Base-by-base conservation (phyloP, 441 rosid genomes). In the Brassica balearica region DNA sequence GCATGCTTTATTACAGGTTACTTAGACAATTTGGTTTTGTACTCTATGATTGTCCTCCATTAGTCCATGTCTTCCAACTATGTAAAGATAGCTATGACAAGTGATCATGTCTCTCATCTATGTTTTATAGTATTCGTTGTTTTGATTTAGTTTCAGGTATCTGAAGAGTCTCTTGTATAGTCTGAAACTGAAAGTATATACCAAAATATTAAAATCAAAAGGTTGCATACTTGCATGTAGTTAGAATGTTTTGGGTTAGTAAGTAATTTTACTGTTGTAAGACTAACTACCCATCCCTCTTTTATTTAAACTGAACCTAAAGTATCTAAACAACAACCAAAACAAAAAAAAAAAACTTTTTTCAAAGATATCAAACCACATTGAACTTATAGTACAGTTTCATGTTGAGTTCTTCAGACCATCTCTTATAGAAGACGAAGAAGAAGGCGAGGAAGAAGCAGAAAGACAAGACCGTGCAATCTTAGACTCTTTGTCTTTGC, bases 401-500 rank as follows among this genome's bases (percentile, higher is more conserved):
- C 36, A 69, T 46, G 79, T 58, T 22, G 68, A 46, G 63, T 76
- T 60, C 15, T 48, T 48, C 34, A 76, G 34, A 10, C 53, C 68
- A 61, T 60, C 73, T 76, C 60, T 43, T 46, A 67, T 15, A 67
- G 69, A 68, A 11, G 73, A 75, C 46, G 67, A 66, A 46, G 90
- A 84, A 17, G 92, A 74, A 12, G 91, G 86, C 23, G 95, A 93
- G 0, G 95, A 84, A 0, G 93, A 86, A 15, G 93, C 78, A 2
- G 92, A 85, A 74, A 91, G 71, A 6, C 85, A 81, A 1, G 85
- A 66, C 48, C 81, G 83, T 14, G 81, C 85, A 60, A 60, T 68
- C 80, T 82, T 90, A 4, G 94, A 91, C 34, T 69, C 79, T 81
- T 84, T 94, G 83, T 94, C 98, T 86, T 87, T 94, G 23, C 41